Conservation (phyloP, 2,329 filamentous ascomycete species). For the Scortechinia acanthostroma region DNA sequence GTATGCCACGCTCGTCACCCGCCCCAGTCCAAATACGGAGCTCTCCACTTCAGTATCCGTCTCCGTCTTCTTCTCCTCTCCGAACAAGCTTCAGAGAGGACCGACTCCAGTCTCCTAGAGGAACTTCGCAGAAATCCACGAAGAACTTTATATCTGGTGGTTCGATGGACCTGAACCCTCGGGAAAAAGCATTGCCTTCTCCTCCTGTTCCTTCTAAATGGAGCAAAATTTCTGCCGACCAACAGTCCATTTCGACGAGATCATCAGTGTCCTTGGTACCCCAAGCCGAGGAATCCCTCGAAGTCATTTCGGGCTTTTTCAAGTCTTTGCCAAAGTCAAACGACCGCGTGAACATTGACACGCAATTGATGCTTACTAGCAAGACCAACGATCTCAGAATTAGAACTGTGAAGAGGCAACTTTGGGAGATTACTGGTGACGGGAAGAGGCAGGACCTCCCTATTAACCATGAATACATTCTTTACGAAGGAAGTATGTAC, state of each 20-base stretch:
- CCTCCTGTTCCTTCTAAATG: background rate
- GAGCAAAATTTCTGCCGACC: no score
- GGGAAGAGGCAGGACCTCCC: constrained; percentile 1
- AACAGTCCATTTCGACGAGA: background rate
- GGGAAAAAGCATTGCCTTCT: background rate
- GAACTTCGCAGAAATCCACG: background rate
- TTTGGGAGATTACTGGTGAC: constrained; percentile 1
- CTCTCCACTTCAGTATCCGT: background rate
- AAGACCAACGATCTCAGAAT: background rate
- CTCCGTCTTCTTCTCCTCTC: background rate
- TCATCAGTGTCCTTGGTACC: background rate
- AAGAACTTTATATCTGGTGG: background rate
- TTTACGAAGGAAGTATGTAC: background rate
- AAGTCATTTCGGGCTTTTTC: constrained; percentile 1
- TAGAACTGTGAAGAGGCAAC: background rate
- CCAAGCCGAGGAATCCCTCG: background rate
- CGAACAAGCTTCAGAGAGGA: background rate
- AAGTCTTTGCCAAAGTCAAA: background rate
- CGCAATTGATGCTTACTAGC: background rate
- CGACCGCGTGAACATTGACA: background rate
- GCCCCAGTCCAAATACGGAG: background rate
- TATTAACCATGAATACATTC: background rate
- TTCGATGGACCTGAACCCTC: background rate
- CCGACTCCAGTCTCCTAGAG: background rate
- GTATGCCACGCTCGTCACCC: background rate